phyloP scores from a whole-genome alignment of 257 asterid species.

The Dorcoceras hygrometricum region DNA sequence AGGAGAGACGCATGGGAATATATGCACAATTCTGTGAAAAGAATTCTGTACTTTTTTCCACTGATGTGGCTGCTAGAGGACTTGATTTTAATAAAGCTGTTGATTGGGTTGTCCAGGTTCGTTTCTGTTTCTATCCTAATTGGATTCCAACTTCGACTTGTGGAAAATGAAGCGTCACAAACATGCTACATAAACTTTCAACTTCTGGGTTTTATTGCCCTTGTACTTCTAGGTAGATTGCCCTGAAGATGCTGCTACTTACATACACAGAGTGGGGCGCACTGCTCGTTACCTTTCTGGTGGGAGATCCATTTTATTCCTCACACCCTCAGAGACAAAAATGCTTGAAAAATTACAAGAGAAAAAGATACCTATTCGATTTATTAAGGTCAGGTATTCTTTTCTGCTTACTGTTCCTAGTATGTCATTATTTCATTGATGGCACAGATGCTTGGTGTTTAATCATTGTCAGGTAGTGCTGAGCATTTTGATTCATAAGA shows the following conservation, averaged over 20 bases:
- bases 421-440: conserved; percentile 7
- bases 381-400: conserved; percentile 50
- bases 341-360: conserved; percentile 79
- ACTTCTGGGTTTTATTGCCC: conserved; percentile 15
- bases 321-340: conserved; percentile 75
- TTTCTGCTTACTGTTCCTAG: neutral
- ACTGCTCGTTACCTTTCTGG: conserved; percentile 94
- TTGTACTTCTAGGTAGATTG: conserved; percentile 72
- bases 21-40: conserved; percentile 73
- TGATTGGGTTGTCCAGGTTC: conserved; percentile 99
- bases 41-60: conserved; percentile 65
- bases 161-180: neutral
- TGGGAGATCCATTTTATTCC: conserved; percentile 81
- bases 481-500: neutral
- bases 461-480: neutral
- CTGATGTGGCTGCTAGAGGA: conserved; percentile 95
- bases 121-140: conserved; percentile 17
- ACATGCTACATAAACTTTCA: neutral
- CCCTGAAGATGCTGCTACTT: conserved; percentile 85
- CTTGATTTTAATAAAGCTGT: conserved; percentile 88
- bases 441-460: conserved; percentile 6
- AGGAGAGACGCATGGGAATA: conserved; percentile 75
- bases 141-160: neutral
- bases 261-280: conserved; percentile 97
- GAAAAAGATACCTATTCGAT: conserved; percentile 68